phyloP scores from a whole-genome alignment of 208 protist genomes.

The Leishmania major region DNA sequence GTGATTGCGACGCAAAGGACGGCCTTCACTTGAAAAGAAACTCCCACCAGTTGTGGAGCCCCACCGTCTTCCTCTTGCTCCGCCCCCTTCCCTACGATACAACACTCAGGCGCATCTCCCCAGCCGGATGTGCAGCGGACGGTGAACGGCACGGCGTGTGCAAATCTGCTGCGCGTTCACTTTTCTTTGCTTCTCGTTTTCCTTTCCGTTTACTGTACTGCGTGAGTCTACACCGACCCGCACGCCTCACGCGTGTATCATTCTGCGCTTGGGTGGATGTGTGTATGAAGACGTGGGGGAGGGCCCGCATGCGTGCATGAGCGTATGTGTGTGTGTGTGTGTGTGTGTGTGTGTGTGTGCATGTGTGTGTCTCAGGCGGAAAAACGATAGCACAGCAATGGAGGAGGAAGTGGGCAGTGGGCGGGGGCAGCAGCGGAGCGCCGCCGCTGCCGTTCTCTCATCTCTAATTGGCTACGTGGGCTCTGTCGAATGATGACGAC shows the following conservation, averaged over 20 bases:
- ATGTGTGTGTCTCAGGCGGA: neutral
- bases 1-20: neutral
- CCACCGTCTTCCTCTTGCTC: neutral
- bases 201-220: neutral
- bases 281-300: no score
- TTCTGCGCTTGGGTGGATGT: neutral
- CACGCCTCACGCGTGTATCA: neutral
- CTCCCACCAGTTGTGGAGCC: neutral
- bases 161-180: neutral
- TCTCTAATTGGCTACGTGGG: neutral
- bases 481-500: neutral
- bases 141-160: neutral
- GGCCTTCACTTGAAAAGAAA: neutral
- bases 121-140: neutral
- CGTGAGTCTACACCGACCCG: neutral
- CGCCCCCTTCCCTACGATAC: neutral
- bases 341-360: neutral
- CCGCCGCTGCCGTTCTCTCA: neutral
- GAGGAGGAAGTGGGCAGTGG: neutral
- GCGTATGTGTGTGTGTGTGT: neutral
- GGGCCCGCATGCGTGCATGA: no score
- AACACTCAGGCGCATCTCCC: neutral
- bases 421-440: neutral
- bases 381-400: neutral
- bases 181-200: neutral